Percentiles rank a stretch among this genome's conserved stretches.
Conservation (phyloP, 257 asterid species). For the Handroanthus guayacan region DNA sequence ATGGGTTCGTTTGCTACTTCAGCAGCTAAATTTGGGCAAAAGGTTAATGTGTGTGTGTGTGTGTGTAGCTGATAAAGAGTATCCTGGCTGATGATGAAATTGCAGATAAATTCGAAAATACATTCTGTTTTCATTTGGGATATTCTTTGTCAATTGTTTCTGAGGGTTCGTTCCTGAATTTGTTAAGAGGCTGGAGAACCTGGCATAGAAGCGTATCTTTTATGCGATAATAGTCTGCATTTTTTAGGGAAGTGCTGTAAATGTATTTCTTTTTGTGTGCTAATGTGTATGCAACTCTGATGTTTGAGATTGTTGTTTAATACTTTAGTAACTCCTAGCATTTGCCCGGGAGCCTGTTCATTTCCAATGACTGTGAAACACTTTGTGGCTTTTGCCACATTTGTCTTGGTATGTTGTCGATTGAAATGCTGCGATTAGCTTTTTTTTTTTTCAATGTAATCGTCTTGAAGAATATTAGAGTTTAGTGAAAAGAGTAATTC, state of each 20-base stretch:
- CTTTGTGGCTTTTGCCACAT: background rate
- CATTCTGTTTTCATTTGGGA: background rate
- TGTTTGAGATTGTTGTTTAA: background rate
- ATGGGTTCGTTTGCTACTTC: background rate
- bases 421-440: background rate
- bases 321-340: background rate
- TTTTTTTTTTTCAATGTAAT: background rate
- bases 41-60: background rate
- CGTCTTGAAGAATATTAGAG: too few relatives aligned
- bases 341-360: background rate
- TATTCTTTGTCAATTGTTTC: background rate
- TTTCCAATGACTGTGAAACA: background rate
- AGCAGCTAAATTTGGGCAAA: background rate
- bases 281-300: background rate
- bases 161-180: constrained; percentile 6
- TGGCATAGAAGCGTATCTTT: background rate
- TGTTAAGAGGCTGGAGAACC: background rate
- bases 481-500: too few relatives aligned
- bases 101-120: background rate
- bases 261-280: background rate
- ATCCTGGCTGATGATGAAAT: background rate
- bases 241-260: background rate
- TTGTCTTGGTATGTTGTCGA: background rate
- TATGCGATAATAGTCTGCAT: background rate
- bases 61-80: background rate